Base-by-base conservation (phyloP, 805 yeast genomes). In the Lipomyces anomalus region DNA sequence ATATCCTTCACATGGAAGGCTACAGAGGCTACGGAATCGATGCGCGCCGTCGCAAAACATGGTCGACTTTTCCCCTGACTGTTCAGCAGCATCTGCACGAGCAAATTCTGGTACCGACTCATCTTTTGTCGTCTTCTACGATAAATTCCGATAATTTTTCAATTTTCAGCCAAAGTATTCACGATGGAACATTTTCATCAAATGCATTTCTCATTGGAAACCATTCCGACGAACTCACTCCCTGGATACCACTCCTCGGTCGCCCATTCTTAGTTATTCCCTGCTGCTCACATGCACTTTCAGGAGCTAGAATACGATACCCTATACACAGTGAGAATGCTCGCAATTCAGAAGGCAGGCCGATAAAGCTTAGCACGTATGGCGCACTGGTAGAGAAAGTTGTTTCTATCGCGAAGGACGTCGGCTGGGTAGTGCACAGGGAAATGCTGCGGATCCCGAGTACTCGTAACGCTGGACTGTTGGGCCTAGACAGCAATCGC, bases 361-460 rank as follows among this genome's bases (percentile, higher is more conserved):
- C 26, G 17, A 34, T 35, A 16, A 47, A 66, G 65, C 3, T 62
- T 68, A 17, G 67, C 1, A 78, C 88, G 1, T 90, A 89, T 63
- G 89, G 88, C 0, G 82, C 92, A 0, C 70, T 90, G 42, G 95
- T 88, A 3, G 94, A 85, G 46, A 92, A 86, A 59, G 92, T 82
- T 3, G 88, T 80, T 50, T 77, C 78, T 34, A 57, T 88, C 20
- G 78, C 95, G 0, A 60, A 61, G 16, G 61, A 70, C 42, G 78
- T 78, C 57, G 97, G 97, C 0, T 90, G 97, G 97, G 67, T 73
- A 11, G 83, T 81, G 1, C 82, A 86, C 58, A 76, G 81, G 56
- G 97, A 90, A 62, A 82, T 84, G 83, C 67, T 90, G 38, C 73
- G 97, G 47, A 90, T 90, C 21, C 97, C 97, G 26, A 85, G 95